Evolutionary conservation across 768 basidiomycete species (phyloP), one percentile per base, ranked within the genome.

Genomic region (Clavaria fumosa): DNA sequence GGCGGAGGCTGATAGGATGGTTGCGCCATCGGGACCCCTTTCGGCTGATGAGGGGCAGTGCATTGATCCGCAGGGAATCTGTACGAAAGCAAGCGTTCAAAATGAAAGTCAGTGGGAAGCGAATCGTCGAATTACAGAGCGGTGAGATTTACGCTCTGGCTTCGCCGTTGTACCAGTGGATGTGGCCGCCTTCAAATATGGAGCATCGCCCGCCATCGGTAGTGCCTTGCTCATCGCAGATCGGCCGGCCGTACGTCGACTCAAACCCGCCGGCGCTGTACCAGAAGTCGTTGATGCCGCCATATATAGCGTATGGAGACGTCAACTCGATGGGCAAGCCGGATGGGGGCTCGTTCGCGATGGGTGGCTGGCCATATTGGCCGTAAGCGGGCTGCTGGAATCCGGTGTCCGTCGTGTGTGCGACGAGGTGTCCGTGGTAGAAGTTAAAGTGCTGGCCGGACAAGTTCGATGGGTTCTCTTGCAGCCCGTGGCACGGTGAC

Each of bases 151-250:
- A 28, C 26, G 9, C 38, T 20, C 22, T n/a, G 15, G 27, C 7
- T 20, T 11, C 11, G 11, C 20, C 38, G 21, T 39, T 31, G 18
- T 39, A 31, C 4, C 5, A 39, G 32, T 39, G 38, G 15, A 39
- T 39, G 15, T 39, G 38, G 7, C 38, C 38, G 11, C 38, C 38
- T 15, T 39, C 38, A 28, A 39, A 39, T 12, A 39, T 31, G 14
- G 7, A 9, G 27, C 38, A 39, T 5, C 38, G 26, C 14, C 28
- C 38, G 5, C 38, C 38, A 12, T 39, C 38, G 14, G 38, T n/a
- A 4, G 22, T 7, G 7, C 4, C 6, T 15, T 39, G 38, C 30
- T 39, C 22, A 21, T 39, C 38, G 23, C 38, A 39, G 17, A 39
- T 5, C 3, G 38, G 38, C 22, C 28, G 30, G 3, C 38, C 38